Evolutionary conservation across 2,329 filamentous ascomycete genomes (phyloP).

Genomic region (Neofusicoccum sp.): DNA sequence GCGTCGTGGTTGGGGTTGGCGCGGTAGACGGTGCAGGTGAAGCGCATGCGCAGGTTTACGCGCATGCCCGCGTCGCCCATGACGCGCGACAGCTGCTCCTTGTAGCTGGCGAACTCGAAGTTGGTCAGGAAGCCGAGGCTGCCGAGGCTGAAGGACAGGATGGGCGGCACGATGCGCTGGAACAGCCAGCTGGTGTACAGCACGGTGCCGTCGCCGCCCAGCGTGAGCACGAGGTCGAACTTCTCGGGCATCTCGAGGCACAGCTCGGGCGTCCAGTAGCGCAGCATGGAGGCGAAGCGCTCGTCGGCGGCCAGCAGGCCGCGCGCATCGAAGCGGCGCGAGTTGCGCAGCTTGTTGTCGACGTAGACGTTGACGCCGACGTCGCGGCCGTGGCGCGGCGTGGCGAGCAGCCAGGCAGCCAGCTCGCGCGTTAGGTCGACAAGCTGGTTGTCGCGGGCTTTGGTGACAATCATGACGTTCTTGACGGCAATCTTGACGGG

Average conservation of each 20-base stretch:
- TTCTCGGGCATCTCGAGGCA: conserved; percentile 94
- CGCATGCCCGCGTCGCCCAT: conserved; percentile 97
- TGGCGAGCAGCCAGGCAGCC: conserved; percentile 82
- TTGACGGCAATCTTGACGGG: conserved; percentile 90
- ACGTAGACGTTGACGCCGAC: conserved; percentile 95
- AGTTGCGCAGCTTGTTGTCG: conserved; percentile 89
- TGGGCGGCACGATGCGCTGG: conserved; percentile 82
- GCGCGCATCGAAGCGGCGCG: conserved; percentile 81
- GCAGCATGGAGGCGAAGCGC: conserved; percentile 80
- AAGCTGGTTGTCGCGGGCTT: conserved; percentile 91
- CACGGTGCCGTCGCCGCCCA: conserved; percentile 85
- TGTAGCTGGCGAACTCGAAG: conserved; percentile 86
- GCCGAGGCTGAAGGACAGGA: conserved; percentile 81
- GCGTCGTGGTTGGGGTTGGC: conserved; percentile 46
- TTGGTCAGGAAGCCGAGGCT: conserved; percentile 87
- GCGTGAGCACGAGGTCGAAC: conserved; percentile 89
- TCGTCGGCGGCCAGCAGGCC: conserved; percentile 73
- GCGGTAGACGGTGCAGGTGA: conserved; percentile 96
- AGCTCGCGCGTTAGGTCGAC: conserved; percentile 88
- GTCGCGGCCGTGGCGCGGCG: conserved; percentile 82
- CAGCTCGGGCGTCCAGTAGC: conserved; percentile 94
- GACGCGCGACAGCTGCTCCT: conserved; percentile 79
- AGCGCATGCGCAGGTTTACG: conserved; percentile 96
- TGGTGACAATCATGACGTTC: conserved; percentile 98
- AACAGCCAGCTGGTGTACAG: conserved; percentile 92